A percentile compares a stretch with the other conserved stretches of the same genome.
phyloP scores from a whole-genome alignment of 2,329 filamentous ascomycete species.

The Trichocomaceae sp. region DNA sequence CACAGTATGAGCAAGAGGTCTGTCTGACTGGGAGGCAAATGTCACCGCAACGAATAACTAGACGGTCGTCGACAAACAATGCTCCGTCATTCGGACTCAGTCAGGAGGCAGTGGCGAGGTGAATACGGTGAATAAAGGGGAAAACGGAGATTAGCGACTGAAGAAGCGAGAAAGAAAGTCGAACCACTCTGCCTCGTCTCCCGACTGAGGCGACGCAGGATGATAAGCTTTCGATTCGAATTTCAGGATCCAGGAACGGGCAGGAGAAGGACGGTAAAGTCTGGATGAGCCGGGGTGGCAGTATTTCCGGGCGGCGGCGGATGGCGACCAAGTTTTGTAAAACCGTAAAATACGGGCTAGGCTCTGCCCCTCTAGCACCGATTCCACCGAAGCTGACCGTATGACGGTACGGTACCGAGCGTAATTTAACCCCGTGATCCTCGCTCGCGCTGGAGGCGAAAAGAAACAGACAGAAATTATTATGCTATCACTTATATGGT shows the following conservation, averaged over 20 bases:
- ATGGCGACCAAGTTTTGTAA: neutral
- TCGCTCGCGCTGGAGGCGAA: conserved; percentile 1
- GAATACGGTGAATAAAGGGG: neutral
- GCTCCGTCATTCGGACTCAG: neutral
- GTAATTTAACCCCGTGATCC: neutral
- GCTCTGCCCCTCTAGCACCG: no score
- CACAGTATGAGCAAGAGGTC: neutral
- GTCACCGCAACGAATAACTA: neutral
- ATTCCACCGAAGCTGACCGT: no score
- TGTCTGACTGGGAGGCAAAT: conserved; percentile 5
- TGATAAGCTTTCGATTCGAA: neutral
- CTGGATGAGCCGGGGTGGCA: conserved; percentile 11
- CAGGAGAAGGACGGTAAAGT: neutral
- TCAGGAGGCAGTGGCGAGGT: neutral
- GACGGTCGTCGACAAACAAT: conserved; percentile 7
- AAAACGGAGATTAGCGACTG: conserved; percentile 6
- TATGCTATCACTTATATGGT: no score
- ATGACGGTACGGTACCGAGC: neutral
- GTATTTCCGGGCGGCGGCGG: conserved; percentile 12
- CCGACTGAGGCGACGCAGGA: neutral
- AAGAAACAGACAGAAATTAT: neutral
- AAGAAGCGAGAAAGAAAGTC: neutral
- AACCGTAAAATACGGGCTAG: neutral
- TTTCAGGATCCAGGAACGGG: conserved; percentile 2
- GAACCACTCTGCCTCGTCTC: neutral